A percentile compares a stretch with the other conserved stretches of the same genome.
Evolutionary conservation across 805 yeast genomes (phyloP).

Genomic region (Vanderwaltozyma polyspora): DNA sequence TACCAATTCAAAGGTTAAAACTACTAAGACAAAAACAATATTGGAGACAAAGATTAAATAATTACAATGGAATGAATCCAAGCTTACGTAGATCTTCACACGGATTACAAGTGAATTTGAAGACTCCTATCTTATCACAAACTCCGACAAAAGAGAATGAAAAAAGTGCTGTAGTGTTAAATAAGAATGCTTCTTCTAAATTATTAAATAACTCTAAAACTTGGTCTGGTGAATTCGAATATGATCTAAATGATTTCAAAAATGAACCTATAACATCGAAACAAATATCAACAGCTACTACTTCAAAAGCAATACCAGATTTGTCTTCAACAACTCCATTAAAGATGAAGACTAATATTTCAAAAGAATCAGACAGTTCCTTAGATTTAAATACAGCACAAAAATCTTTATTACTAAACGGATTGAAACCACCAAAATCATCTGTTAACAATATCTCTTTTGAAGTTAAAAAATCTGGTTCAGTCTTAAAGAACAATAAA

Average conservation of each 20-base stretch:
- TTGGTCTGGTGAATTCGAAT: not conserved
- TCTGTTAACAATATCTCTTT: not conserved
- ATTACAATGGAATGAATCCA: not conserved
- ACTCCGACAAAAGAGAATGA: not conserved
- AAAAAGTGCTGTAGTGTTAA: no score
- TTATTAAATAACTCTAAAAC: not conserved
- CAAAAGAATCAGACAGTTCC: not conserved
- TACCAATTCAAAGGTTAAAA: conserved; percentile 23
- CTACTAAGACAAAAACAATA: conserved; percentile 21
- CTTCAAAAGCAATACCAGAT: not conserved
- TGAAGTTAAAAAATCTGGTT: conserved; percentile 1
- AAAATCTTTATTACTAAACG: no score
- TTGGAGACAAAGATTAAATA: not conserved
- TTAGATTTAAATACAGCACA: not conserved
- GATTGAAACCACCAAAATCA: not conserved
- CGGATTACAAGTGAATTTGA: not conserved
- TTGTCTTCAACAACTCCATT: not conserved
- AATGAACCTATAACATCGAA: not conserved
- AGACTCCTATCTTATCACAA: not conserved
- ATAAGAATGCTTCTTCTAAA: no score
- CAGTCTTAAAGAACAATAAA: not conserved
- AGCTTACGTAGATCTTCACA: not conserved
- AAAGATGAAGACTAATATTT: not conserved
- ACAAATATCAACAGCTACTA: no score
- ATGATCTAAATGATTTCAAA: not conserved